A percentile compares a stretch with the other conserved stretches of the same genome.
phyloP scores from a whole-genome alignment of 805 yeast genomes.

The Wickerhamiella vanderwaltii region DNA sequence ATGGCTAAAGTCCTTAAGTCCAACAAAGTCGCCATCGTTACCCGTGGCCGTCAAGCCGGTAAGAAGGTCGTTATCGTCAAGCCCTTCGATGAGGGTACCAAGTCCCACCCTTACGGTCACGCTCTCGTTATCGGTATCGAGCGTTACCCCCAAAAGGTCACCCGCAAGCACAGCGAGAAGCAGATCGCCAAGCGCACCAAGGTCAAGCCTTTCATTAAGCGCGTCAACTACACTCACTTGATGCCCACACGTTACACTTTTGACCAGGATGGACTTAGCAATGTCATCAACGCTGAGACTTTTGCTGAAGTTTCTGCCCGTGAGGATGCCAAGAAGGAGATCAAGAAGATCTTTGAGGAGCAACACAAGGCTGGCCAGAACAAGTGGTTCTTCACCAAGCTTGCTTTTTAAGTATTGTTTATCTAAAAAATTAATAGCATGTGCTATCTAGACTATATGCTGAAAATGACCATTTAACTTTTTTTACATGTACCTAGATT shows the following conservation, averaged over 20 bases:
- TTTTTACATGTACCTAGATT: too few species aligned
- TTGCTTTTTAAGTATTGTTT: slow-evolving; percentile 55
- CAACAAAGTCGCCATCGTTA: slow-evolving; percentile 99
- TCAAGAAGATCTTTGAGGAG: slow-evolving; percentile 98
- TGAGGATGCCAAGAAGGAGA: slow-evolving; percentile 97
- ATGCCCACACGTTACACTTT: slow-evolving; percentile 99
- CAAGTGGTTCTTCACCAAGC: slow-evolving; percentile 99
- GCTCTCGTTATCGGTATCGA: slow-evolving; percentile 99
- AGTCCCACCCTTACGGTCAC: slow-evolving; percentile 97
- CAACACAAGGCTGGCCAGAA: slow-evolving; percentile 98
- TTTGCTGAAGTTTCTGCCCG: slow-evolving; percentile 96
- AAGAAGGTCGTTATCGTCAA: slow-evolving; percentile 98
- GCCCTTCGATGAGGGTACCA: slow-evolving; percentile 98
- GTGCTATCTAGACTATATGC: not conserved
- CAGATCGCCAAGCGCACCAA: slow-evolving; percentile 93
- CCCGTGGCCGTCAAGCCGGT: slow-evolving; percentile 99
- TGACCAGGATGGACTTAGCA: slow-evolving; percentile 91
- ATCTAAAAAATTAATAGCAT: slow-evolving; percentile 13
- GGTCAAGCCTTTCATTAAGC: slow-evolving; percentile 98
- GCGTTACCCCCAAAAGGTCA: slow-evolving; percentile 94
- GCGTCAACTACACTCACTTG: slow-evolving; percentile 98
- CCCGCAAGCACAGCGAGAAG: slow-evolving; percentile 91
- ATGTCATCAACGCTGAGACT: slow-evolving; percentile 83
- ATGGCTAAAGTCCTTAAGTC: slow-evolving; percentile 99
- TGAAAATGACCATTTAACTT: not conserved